Conservation (phyloP, 345 rosid genomes). For the Acer negundo region DNA sequence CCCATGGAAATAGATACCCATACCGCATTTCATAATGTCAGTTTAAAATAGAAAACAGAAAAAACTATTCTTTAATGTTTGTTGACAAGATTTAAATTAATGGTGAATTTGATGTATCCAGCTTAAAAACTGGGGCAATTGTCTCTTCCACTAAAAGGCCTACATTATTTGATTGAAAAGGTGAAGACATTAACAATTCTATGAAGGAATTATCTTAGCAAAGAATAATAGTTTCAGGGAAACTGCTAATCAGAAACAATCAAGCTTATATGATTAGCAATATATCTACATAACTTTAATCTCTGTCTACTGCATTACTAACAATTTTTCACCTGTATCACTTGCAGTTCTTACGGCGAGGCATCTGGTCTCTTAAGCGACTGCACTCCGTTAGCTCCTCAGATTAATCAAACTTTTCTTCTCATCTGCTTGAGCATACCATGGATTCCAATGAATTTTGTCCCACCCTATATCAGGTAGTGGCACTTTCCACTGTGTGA, state of each 20-base stretch:
- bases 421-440: background rate
- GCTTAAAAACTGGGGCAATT: background rate
- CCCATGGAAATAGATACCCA: too few relatives aligned
- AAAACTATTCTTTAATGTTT: too few relatives aligned
- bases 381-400: background rate
- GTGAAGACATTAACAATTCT: background rate
- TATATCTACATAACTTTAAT: background rate
- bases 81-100: too few relatives aligned
- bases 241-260: background rate
- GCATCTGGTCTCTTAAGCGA: background rate
- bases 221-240: background rate
- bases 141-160: background rate
- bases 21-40: too few relatives aligned
- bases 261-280: background rate
- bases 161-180: background rate
- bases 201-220: background rate
- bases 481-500: background rate
- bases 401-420: background rate
- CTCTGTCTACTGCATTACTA: too few relatives aligned
- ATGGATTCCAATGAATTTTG: too few relatives aligned
- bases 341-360: background rate
- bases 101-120: background rate
- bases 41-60: too few relatives aligned
- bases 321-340: background rate
- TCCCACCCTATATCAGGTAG: background rate